phyloP scores from a whole-genome alignment of 306 rosid genomes.

The Corylus americana region DNA sequence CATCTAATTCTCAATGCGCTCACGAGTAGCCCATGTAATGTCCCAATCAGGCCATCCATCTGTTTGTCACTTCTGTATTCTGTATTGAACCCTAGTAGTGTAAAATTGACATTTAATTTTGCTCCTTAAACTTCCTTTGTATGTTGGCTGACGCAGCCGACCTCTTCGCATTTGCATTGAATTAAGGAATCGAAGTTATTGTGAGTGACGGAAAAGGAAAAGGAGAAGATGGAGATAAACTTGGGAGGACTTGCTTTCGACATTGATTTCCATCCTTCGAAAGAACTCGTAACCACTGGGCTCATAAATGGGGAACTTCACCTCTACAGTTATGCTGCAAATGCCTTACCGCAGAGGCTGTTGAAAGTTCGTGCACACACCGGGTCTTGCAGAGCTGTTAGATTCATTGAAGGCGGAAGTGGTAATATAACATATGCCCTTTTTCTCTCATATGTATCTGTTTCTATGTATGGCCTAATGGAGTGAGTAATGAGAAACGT shows the following conservation, averaged over 20 bases:
- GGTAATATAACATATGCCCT: not conserved
- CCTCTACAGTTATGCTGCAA: not conserved
- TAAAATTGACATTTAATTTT: too few species aligned
- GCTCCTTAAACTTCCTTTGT: too few species aligned
- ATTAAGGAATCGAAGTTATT: too few species aligned
- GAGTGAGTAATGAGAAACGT: not conserved
- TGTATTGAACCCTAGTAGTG: too few species aligned
- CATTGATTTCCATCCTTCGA: not conserved
- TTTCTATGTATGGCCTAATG: not conserved
- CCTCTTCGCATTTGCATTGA: too few species aligned
- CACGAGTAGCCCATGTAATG: too few species aligned
- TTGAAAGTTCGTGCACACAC: not conserved
- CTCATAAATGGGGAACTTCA: not conserved
- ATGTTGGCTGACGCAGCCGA: too few species aligned
- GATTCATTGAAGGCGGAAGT: not conserved
- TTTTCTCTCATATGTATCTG: not conserved
- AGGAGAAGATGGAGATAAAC: not conserved
- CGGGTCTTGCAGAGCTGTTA: slow-evolving; percentile 5
- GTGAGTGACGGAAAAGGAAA: not conserved
- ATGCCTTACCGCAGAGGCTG: not conserved
- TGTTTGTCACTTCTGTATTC: too few species aligned
- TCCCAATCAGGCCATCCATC: too few species aligned
- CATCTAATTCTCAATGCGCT: too few species aligned
- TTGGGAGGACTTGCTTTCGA: not conserved
- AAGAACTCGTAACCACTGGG: not conserved